phyloP scores from a whole-genome alignment of 495 filamentous ascomycete species.

The Melanomma pulvis-pyrius region DNA sequence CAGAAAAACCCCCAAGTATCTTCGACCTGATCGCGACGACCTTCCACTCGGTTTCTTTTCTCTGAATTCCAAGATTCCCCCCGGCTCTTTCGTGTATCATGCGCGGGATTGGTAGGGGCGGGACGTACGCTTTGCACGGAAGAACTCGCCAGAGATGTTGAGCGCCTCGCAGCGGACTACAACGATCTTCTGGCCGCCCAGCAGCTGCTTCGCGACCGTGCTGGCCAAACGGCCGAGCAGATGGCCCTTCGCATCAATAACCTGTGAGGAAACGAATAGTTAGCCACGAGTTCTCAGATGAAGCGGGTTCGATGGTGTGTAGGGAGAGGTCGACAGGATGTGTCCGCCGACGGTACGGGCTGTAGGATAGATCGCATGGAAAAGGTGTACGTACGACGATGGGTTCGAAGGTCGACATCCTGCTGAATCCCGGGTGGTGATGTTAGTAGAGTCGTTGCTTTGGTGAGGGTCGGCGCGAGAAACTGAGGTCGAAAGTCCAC shows the following conservation, averaged over 20 bases:
- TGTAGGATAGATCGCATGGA: background rate
- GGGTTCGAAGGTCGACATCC: constrained; percentile 96
- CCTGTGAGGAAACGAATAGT: background rate
- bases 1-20: background rate
- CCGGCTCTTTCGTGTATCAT: constrained; percentile 14
- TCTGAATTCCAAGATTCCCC: background rate
- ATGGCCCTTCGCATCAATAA: constrained; percentile 99
- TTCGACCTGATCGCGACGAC: background rate
- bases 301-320: constrained; percentile 26
- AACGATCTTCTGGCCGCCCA: constrained; percentile 99
- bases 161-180: constrained; percentile 97
- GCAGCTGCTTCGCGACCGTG: constrained; percentile 98
- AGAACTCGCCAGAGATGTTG: constrained; percentile 99
- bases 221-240: constrained; percentile 98
- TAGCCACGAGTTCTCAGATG: constrained; percentile 34
- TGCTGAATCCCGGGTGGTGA: constrained; percentile 53
- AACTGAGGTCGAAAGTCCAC: background rate
- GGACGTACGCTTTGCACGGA: constrained; percentile 97
- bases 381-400: constrained; percentile 64
- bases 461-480: background rate
- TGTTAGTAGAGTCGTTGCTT: constrained; percentile 8
- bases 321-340: background rate
- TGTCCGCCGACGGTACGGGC: background rate
- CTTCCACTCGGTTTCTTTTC: background rate
- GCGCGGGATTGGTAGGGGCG: background rate